These are phyloP conservation scores for Globisporangium acanthophoron DNA, from an alignment of 352 stramenopile species.

Conservation along the genomic window DNA sequence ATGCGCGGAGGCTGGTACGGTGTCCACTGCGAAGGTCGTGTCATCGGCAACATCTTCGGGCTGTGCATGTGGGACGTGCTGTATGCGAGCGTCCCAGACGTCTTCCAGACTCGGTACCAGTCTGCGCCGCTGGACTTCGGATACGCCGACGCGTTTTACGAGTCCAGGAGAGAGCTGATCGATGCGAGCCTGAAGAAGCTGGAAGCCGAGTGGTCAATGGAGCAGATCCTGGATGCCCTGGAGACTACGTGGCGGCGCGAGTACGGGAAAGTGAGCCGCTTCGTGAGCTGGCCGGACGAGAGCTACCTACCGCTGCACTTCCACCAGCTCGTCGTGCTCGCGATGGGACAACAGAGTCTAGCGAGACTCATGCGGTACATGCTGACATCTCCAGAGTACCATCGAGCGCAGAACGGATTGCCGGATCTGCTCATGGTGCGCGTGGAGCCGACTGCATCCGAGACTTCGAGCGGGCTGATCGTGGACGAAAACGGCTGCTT, in stretches of 20 bases:
- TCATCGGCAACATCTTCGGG: conserved; percentile 73
- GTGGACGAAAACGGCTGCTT: conserved; percentile 36
- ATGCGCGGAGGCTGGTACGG: conserved; percentile 67
- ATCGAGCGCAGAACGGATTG: conserved; percentile 66
- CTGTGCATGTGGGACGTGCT: conserved; percentile 88
- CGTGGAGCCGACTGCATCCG: conserved; percentile 9
- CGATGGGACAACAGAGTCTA: conserved; percentile 36
- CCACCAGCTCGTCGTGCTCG: conserved; percentile 44
- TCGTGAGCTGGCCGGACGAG: conserved; percentile 49
- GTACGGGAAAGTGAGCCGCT: conserved; percentile 53
- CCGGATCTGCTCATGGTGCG: conserved; percentile 61
- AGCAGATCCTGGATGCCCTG: conserved; percentile 38
- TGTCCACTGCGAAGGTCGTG: conserved; percentile 75
- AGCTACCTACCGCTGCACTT: conserved; percentile 30
- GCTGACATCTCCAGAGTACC: conserved; percentile 59
- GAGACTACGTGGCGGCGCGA: conserved; percentile 29
- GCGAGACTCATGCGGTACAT: conserved; percentile 54
- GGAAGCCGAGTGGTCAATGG: conserved; percentile 27
- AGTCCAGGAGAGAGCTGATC: conserved; percentile 32
- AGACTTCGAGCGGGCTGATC: not conserved
- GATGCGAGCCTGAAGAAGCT: conserved; percentile 40
- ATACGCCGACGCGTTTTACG: conserved; percentile 48
- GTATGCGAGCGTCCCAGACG: conserved; percentile 68
- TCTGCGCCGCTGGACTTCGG: conserved; percentile 66
- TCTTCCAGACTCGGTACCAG: conserved; percentile 88